Base-by-base conservation (phyloP, 2,329 filamentous ascomycete species). In the Aureobasidium pullulans region DNA sequence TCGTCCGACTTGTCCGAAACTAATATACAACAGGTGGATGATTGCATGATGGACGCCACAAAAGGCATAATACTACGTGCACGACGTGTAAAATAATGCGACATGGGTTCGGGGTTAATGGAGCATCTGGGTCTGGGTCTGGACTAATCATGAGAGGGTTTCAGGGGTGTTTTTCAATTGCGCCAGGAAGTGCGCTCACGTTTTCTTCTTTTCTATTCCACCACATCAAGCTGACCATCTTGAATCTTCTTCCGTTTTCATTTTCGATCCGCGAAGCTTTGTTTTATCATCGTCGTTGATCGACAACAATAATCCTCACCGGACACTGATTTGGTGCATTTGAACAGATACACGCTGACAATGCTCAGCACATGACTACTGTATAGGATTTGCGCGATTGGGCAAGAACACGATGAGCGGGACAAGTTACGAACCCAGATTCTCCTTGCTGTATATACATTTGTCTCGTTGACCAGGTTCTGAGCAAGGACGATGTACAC, bases 1-100 rank as follows among this genome's bases (percentile, higher is more conserved):
- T 19, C 10, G n/a, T 34, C 7, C 16, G 11, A 53, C 9, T 5
- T 6, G 5, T 8, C 16, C 13, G 16, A 5, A 29, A 34, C 54
- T 58, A 28, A 58, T 34, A 34, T 34, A 31, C 9, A 4, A 13
- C 28, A 58, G 54, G 54, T 58, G 54, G 54, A 58, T 58, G 54
- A 34, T 58, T 49, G 54, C 54, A 44, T 56, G 15, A 56, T 56
- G 7, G 31, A 46, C 13, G 40, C 19, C 32, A 16, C 10, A 29
- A 36, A 13, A 44, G 52, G 52, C 42, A 43, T 46, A 36, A 44
- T 13, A 23, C 10, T 37, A 46, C 31, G 37, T 56, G 40, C 40
- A 56, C 8, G 16, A 36, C 13, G 31, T 56, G 52, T 56, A 46
- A 23, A n/a, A 44, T 56, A 40, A 56, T 46, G 39, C 31, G 52